Conservation (phyloP, 2,329 filamentous ascomycete genomes). For the Aspergillus ochraceus region DNA sequence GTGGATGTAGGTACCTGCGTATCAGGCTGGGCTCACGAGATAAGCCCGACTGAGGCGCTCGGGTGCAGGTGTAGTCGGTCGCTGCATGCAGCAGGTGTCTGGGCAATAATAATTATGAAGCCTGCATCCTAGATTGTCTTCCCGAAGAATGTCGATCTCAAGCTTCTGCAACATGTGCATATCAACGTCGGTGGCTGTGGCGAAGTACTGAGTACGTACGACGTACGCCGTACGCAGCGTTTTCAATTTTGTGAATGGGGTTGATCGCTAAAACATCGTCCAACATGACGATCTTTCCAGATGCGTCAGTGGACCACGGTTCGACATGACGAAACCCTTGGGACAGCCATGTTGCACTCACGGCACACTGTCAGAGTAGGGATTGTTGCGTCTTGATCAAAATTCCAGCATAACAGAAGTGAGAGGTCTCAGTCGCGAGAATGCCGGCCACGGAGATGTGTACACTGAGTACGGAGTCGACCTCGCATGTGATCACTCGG, state of each 20-base stretch:
- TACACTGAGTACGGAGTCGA: too few relatives aligned
- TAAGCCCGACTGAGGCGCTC: neutral
- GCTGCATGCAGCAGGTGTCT: conserved; percentile 2
- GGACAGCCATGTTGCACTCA: neutral
- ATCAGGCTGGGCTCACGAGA: neutral
- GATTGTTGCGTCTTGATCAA: neutral
- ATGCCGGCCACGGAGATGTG: neutral
- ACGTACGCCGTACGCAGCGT: neutral
- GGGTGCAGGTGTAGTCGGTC: neutral
- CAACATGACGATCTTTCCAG: conserved; percentile 7
- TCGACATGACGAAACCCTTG: conserved; percentile 5
- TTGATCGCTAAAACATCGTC: neutral
- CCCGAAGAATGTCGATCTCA: conserved; percentile 4
- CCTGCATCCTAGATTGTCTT: neutral
- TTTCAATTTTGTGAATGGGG: neutral
- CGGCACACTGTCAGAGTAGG: neutral
- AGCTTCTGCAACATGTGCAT: neutral
- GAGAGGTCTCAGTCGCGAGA: neutral
- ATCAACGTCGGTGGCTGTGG: neutral
- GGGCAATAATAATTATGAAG: neutral
- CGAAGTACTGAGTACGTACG: neutral
- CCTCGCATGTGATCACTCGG: neutral
- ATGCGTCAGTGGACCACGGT: conserved; percentile 9
- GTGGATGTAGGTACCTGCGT: neutral
- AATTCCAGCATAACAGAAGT: neutral